Evolutionary conservation across 257 asterid genomes (phyloP).

Genomic region (Parsonsia alboflavescens): DNA sequence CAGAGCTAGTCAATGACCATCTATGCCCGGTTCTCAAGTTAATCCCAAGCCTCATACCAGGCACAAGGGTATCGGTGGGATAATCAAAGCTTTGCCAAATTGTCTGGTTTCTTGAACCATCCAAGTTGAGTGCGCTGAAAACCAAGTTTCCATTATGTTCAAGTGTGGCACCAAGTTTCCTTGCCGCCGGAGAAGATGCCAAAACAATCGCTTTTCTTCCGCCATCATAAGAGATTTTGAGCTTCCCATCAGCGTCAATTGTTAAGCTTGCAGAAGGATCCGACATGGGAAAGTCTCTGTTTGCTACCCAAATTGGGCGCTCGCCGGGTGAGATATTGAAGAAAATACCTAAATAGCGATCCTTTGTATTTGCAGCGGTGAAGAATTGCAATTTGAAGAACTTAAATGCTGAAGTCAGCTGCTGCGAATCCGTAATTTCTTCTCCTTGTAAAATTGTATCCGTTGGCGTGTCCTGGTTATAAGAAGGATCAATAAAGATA

Average conservation of each 20-base stretch:
- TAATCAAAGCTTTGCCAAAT: conserved; percentile 14
- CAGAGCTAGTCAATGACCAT: background rate
- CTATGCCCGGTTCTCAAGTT: conserved; percentile 1
- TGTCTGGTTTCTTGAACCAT: background rate
- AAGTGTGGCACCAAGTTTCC: conserved; percentile 22
- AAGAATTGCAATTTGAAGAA: conserved; percentile 24
- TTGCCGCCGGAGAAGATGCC: conserved; percentile 1
- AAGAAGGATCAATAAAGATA: background rate
- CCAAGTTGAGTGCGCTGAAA: background rate
- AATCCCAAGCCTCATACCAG: conserved; percentile 1
- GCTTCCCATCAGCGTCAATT: conserved; percentile 19
- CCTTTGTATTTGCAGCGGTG: conserved; percentile 12
- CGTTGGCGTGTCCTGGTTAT: background rate
- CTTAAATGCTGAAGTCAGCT: conserved; percentile 14
- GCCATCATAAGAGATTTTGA: conserved; percentile 15
- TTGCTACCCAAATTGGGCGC: conserved; percentile 30
- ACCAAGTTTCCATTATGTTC: conserved; percentile 24
- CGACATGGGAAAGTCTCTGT: conserved; percentile 19
- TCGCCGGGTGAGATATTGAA: conserved; percentile 3
- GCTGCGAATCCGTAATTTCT: conserved; percentile 14
- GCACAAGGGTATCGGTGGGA: conserved; percentile 3
- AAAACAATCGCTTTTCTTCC: conserved; percentile 6
- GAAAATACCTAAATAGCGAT: conserved; percentile 29
- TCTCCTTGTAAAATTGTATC: conserved; percentile 14
- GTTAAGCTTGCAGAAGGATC: conserved; percentile 21